Percentiles rank a stretch among this genome's conserved stretches.
phyloP scores from a whole-genome alignment of 768 basidiomycete species.

The Phylloporus sp. region DNA sequence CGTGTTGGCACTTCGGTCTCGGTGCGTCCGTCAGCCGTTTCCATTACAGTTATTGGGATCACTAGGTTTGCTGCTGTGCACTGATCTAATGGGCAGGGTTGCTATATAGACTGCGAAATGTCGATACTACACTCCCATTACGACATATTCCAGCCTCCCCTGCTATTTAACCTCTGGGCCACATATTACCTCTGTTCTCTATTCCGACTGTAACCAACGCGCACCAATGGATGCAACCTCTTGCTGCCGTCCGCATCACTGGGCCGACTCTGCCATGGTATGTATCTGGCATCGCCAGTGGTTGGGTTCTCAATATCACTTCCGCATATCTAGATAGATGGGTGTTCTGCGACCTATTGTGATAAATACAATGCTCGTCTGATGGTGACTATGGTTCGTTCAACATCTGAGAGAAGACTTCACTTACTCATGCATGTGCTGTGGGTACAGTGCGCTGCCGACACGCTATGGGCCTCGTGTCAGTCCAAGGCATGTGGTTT shows the following conservation, averaged over 20 bases:
- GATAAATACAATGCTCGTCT: slow-evolving; percentile 5
- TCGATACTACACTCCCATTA: background rate
- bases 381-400: slow-evolving; percentile 1
- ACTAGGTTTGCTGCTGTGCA: slow-evolving; percentile 17
- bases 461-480: slow-evolving; percentile 5
- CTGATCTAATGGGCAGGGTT: slow-evolving; percentile 7
- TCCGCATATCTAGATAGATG: slow-evolving; percentile 6
- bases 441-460: background rate
- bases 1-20: background rate
- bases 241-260: background rate
- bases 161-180: background rate
- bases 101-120: slow-evolving; percentile 20
- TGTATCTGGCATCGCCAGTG: background rate
- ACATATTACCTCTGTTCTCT: background rate
- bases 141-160: slow-evolving; percentile 2
- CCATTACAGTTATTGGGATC: background rate
- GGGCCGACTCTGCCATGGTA: slow-evolving; percentile 8
- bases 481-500: slow-evolving; percentile 1
- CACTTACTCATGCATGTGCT: background rate
- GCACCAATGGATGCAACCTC: slow-evolving; percentile 9
- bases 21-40: slow-evolving; percentile 3
- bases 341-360: background rate
- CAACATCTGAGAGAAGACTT: background rate
- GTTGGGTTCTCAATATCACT: background rate
- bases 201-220: background rate